A percentile compares a stretch with the other conserved stretches of the same genome.
phyloP scores from a whole-genome alignment of 75 land plant species.

The Ceratopteris richardii region DNA sequence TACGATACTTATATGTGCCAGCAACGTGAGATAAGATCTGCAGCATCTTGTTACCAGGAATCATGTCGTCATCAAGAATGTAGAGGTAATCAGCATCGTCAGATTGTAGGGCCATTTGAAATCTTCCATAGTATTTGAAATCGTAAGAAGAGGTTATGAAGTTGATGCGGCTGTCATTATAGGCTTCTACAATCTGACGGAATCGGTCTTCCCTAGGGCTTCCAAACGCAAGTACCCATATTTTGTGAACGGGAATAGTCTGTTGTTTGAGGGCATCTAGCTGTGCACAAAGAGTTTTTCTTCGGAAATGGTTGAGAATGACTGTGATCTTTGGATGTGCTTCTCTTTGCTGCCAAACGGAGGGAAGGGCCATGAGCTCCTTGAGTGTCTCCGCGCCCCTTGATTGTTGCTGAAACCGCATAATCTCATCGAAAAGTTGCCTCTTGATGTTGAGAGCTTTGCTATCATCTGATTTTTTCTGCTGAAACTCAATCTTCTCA shows the following conservation, averaged over 20 bases:
- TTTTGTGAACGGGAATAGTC: conserved; percentile 36
- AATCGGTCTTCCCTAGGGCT: conserved; percentile 19
- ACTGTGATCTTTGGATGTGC: conserved; percentile 35
- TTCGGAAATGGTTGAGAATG: conserved; percentile 35
- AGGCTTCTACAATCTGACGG: conserved; percentile 23
- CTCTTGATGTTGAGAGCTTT: conserved; percentile 68
- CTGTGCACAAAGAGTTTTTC: conserved; percentile 45
- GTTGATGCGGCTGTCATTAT: conserved; percentile 31
- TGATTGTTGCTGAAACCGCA: conserved; percentile 51
- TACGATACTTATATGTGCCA: conserved; percentile 35
- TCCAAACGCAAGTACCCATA: conserved; percentile 43
- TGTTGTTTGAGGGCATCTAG: conserved; percentile 32
- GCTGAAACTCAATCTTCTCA: conserved; percentile 67
- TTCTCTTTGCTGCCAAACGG: conserved; percentile 52
- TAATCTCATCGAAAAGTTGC: conserved; percentile 68
- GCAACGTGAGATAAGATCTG: conserved; percentile 37
- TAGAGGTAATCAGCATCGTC: conserved; percentile 45
- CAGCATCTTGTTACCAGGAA: conserved; percentile 29
- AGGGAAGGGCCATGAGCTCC: conserved; percentile 76
- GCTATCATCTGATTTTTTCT: conserved; percentile 73
- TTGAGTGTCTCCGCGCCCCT: conserved; percentile 67
- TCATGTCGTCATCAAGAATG: conserved; percentile 46
- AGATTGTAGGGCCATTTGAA: conserved; percentile 39
- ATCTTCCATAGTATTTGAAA: conserved; percentile 41
- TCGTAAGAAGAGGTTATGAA: conserved; percentile 35